These are phyloP conservation scores for Kazachstania psychrophila DNA, from an alignment of 805 yeast species.

Conservation along the genomic window DNA sequence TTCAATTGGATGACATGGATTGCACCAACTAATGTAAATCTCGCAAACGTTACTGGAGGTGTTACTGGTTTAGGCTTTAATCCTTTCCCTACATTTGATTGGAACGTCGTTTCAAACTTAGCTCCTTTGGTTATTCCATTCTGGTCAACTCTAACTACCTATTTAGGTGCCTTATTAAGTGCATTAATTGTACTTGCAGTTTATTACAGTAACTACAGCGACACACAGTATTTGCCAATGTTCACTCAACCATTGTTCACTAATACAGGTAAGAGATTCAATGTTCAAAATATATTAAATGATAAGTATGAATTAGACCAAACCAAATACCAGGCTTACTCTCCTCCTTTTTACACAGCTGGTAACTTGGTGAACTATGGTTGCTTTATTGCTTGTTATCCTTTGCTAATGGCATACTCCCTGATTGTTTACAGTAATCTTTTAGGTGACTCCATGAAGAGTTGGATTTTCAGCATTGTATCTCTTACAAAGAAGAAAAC, in stretches of 20 bases:
- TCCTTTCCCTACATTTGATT: slow-evolving; percentile 46
- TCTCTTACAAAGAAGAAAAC: slow-evolving; percentile 8
- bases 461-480: slow-evolving; percentile 11
- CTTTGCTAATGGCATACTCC: slow-evolving; percentile 45
- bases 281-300: slow-evolving; percentile 39
- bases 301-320: slow-evolving; percentile 38
- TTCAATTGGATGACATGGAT: slow-evolving; percentile 56
- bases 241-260: slow-evolving; percentile 45
- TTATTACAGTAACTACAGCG: slow-evolving; percentile 35
- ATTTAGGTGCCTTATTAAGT: slow-evolving; percentile 30
- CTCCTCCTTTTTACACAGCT: slow-evolving; percentile 60
- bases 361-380: slow-evolving; percentile 53
- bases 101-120: slow-evolving; percentile 34
- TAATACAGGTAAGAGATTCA: slow-evolving; percentile 41
- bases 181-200: slow-evolving; percentile 30
- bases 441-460: slow-evolving; percentile 33
- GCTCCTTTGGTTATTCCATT: slow-evolving; percentile 39
- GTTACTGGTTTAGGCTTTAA: slow-evolving; percentile 41
- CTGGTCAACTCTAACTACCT: slow-evolving; percentile 28
- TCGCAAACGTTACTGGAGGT: slow-evolving; percentile 43
- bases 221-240: slow-evolving; percentile 34
- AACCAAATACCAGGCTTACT: slow-evolving; percentile 41
- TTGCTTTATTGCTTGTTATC: slow-evolving; percentile 46
- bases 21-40: slow-evolving; percentile 38
- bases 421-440: slow-evolving; percentile 36